These are phyloP conservation scores for Bombardia bombarda DNA, from an alignment of 495 filamentous ascomycete species.

Conservation along the genomic window DNA sequence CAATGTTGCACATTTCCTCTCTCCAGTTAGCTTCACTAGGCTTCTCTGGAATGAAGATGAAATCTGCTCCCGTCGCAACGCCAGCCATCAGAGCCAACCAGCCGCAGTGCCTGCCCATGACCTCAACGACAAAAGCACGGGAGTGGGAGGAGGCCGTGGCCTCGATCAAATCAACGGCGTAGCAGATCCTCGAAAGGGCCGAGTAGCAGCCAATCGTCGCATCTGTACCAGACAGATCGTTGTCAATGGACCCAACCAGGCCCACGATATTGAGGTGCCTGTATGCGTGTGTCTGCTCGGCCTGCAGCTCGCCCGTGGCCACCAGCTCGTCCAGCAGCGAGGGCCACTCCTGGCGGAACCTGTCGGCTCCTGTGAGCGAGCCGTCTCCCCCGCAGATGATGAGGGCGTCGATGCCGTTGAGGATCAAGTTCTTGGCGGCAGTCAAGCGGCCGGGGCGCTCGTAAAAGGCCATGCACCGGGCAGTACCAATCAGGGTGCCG, in stretches of 20 bases:
- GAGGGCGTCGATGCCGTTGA: constrained; percentile 89
- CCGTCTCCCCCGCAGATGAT: constrained; percentile 98
- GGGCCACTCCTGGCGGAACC: constrained; percentile 88
- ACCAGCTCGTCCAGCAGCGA: constrained; percentile 78
- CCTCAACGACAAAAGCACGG: constrained; percentile 94
- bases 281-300: constrained; percentile 63
- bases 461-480: constrained; percentile 81
- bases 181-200: constrained; percentile 83
- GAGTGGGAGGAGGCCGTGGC: constrained; percentile 96
- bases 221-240: constrained; percentile 94
- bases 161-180: constrained; percentile 93
- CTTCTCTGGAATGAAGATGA: constrained; percentile 94
- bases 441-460: constrained; percentile 73
- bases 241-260: constrained; percentile 95
- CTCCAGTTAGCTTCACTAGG: constrained; percentile 84
- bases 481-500: constrained; percentile 94
- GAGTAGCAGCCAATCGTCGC: constrained; percentile 97
- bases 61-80: constrained; percentile 92
- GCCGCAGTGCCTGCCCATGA: constrained; percentile 99
- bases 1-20: constrained; percentile 75
- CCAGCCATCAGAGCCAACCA: constrained; percentile 98
- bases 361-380: constrained; percentile 91
- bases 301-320: constrained; percentile 53
- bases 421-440: constrained; percentile 88
- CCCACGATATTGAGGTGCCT: constrained; percentile 89